Evolutionary conservation across 2,329 filamentous ascomycete species (phyloP), one percentile per base, ranked within the genome.

Genomic region (Zymoseptoria ardabiliae): DNA sequence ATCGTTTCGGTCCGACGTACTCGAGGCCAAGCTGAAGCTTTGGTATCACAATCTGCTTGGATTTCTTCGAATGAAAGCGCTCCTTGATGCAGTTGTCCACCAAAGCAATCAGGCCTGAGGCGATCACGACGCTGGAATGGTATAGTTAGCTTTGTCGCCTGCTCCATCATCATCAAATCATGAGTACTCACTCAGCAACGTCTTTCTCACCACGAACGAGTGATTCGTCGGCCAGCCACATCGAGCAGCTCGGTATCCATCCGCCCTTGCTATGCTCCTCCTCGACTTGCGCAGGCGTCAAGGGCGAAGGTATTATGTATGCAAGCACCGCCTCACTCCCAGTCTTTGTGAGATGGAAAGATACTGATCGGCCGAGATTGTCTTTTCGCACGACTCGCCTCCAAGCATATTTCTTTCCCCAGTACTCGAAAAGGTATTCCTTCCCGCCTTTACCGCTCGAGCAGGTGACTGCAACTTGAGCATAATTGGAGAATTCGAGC

Each of bases 401-500:
- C 94, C 94, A 97, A 56, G 84, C 79, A 74, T 97, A 97, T 57
- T 80, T 45, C 35, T 7, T n/a, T 23, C 90, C 91, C 94, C 94
- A 97, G 80, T 96, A 96, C 71, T 93, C 88, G 69, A 96, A 97
- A 58, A 91, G 89, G 73, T 97, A 97, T 62, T 85, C 83, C 75
- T 91, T 93, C 63, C 81, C 81, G 51, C 81, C 78, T 66, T 84
- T 86, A 55, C 82, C 78, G 6, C 88, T 88, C 22, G 84, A 81
- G 50, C 90, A 85, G 66, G 83, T 85, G 55, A 99, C 77, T 65
- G 96, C 89, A 49, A 97, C 85, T 68, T 94, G 91, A 2, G 93
- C 93, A 72, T 99, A 99, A 77, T 97, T 99, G 65, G 91, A 95
- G 73, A 97, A 99, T 72, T 97, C 93, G 35, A 99, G 82, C 75